Evolutionary conservation across 306 rosid species (phyloP).

Genomic region (Cicer arietinum): DNA sequence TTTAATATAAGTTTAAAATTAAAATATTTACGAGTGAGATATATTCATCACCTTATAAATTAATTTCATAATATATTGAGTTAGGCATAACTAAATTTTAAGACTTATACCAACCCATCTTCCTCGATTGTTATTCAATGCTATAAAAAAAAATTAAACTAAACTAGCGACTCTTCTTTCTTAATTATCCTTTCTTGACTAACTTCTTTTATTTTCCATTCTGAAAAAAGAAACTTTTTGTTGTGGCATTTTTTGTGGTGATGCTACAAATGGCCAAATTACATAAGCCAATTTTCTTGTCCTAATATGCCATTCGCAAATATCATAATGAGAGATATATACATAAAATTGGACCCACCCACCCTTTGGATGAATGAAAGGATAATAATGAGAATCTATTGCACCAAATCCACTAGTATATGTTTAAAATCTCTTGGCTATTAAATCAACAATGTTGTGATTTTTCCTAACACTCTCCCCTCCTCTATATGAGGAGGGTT

Average conservation of each 20-base stretch:
- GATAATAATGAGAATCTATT: conserved; percentile 42
- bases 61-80: background rate
- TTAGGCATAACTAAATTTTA: background rate
- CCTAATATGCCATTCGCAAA: conserved; percentile 52
- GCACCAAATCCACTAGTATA: conserved; percentile 35
- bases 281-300: conserved; percentile 43
- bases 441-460: conserved; percentile 19
- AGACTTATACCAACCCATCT: background rate
- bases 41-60: background rate
- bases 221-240: background rate
- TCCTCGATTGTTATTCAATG: background rate
- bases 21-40: background rate
- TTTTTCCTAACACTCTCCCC: background rate
- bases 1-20: background rate
- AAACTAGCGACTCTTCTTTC: background rate
- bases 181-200: background rate
- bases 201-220: background rate
- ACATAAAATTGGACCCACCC: conserved; percentile 58
- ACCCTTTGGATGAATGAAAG: conserved; percentile 44
- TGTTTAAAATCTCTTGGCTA: conserved; percentile 35
- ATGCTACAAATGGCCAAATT: conserved; percentile 32
- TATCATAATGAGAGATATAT: conserved; percentile 48
- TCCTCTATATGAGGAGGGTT: background rate
- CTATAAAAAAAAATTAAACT: background rate
- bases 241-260: conserved; percentile 34